Evolutionary conservation across 768 basidiomycete species (phyloP).

Genomic region (Suillus plorans): DNA sequence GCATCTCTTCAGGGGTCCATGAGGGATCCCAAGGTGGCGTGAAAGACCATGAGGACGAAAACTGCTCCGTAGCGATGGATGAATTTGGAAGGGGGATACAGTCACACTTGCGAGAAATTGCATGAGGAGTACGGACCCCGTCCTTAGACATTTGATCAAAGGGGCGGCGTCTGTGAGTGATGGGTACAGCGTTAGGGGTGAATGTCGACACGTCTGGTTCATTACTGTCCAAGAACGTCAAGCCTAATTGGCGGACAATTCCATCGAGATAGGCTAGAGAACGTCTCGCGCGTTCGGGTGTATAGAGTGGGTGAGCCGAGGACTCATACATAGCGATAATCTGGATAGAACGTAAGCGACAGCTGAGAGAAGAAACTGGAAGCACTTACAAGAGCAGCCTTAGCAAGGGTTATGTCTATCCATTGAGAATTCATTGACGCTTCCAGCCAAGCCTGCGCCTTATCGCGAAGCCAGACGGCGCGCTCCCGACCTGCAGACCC

Average conservation of each 20-base stretch:
- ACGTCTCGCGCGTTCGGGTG: slow-evolving; percentile 48
- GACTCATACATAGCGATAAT: slow-evolving; percentile 78
- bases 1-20: slow-evolving; percentile 56
- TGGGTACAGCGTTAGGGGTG: slow-evolving; percentile 49
- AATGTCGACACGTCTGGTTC: slow-evolving; percentile 56
- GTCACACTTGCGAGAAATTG: slow-evolving; percentile 39
- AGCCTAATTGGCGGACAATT: slow-evolving; percentile 54
- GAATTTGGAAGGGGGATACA: slow-evolving; percentile 43
- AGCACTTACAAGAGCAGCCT: slow-evolving; percentile 63
- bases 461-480: slow-evolving; percentile 57
- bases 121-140: slow-evolving; percentile 25
- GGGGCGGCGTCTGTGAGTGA: slow-evolving; percentile 36
- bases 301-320: slow-evolving; percentile 68
- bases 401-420: slow-evolving; percentile 65
- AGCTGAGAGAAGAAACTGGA: not conserved
- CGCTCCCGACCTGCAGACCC: slow-evolving; percentile 52
- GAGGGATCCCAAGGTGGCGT: slow-evolving; percentile 59
- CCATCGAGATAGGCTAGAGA: slow-evolving; percentile 62
- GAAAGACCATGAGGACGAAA: slow-evolving; percentile 45
- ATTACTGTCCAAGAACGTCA: slow-evolving; percentile 56
- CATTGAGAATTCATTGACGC: slow-evolving; percentile 48
- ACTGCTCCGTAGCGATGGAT: slow-evolving; percentile 33
- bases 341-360: slow-evolving; percentile 36
- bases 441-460: slow-evolving; percentile 55
- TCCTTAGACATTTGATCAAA: slow-evolving; percentile 29